phyloP scores from a whole-genome alignment of 208 protist genomes.

The Leishmania tropica region DNA sequence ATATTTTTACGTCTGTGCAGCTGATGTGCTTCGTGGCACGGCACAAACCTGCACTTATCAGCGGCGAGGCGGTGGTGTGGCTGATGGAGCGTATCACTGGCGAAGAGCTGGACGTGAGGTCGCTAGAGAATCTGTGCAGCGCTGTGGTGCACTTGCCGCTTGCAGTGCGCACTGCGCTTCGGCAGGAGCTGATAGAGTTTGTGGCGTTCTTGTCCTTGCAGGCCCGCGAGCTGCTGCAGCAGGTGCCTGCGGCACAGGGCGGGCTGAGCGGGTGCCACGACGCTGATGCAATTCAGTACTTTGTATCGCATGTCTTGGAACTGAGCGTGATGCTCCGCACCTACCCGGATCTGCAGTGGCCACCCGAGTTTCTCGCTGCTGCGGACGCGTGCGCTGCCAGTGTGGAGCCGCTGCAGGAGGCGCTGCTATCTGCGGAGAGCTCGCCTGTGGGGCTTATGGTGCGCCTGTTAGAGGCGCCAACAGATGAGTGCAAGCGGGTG shows the following conservation, averaged over 20 bases:
- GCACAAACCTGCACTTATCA: slow-evolving; percentile 55
- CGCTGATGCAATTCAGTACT: slow-evolving; percentile 37
- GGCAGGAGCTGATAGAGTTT: slow-evolving; percentile 50
- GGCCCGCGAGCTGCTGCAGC: slow-evolving; percentile 40
- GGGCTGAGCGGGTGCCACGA: slow-evolving; percentile 44
- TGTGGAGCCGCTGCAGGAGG: slow-evolving; percentile 24
- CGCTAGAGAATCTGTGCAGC: slow-evolving; percentile 41
- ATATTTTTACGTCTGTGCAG: slow-evolving; percentile 67
- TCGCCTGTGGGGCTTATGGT: slow-evolving; percentile 42
- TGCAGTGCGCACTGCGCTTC: slow-evolving; percentile 34
- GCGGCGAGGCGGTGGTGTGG: slow-evolving; percentile 58
- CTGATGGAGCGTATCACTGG: slow-evolving; percentile 71
- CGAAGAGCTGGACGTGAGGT: slow-evolving; percentile 58
- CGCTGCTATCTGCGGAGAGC: slow-evolving; percentile 28
- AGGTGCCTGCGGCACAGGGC: slow-evolving; percentile 40
- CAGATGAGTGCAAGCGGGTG: slow-evolving; percentile 36
- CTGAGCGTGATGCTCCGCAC: slow-evolving; percentile 18
- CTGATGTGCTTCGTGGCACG: slow-evolving; percentile 65
- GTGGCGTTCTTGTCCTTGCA: slow-evolving; percentile 41
- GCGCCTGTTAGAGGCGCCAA: slow-evolving; percentile 40
- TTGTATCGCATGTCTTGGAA: slow-evolving; percentile 32
- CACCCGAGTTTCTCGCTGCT: slow-evolving; percentile 24
- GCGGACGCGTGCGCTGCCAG: slow-evolving; percentile 19
- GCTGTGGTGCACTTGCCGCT: slow-evolving; percentile 50
- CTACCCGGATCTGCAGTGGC: slow-evolving; percentile 18